Conservation (phyloP, 495 filamentous ascomycete genomes). For the Cryomyces antarcticus region DNA sequence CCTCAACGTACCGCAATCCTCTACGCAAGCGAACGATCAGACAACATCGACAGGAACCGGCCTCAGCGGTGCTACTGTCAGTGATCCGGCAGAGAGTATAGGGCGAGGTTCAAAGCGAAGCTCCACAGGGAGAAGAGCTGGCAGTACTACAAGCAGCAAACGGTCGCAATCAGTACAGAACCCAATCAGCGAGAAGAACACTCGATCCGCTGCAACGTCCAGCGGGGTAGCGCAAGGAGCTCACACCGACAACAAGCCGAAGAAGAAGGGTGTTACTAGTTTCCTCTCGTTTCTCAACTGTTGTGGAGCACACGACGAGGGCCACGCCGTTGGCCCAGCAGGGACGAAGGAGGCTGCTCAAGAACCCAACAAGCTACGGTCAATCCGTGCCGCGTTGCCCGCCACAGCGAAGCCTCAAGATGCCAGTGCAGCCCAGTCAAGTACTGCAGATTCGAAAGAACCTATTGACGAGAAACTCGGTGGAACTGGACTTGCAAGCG, state of each 20-base stretch:
- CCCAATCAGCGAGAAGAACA: constrained; percentile 11
- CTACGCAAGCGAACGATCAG: constrained; percentile 4
- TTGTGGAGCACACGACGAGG: constrained; percentile 47
- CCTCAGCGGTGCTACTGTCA: constrained; percentile 42
- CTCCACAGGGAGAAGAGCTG: constrained; percentile 45
- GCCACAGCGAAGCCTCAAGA: constrained; percentile 30
- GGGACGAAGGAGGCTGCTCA: constrained; percentile 47
- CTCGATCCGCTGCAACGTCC: constrained; percentile 23
- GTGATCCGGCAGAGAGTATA: constrained; percentile 40
- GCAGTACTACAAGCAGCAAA: constrained; percentile 45
- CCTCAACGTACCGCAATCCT: constrained; percentile 11
- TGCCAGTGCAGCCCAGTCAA: constrained; percentile 28
- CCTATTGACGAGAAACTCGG: constrained; percentile 30
- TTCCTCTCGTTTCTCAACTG: constrained; percentile 62
- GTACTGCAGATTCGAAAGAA: constrained; percentile 35
- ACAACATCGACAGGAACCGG: constrained; percentile 24
- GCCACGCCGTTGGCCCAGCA: constrained; percentile 37
- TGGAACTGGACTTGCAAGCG: too few relatives aligned
- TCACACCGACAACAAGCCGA: constrained; percentile 22
- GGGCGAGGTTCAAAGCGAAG: constrained; percentile 46
- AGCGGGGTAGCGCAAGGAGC: background rate
- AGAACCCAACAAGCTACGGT: constrained; percentile 17
- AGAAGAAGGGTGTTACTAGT: constrained; percentile 37
- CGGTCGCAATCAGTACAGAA: constrained; percentile 26
- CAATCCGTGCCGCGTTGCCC: constrained; percentile 31